Percentiles rank a stretch among this genome's conserved stretches.
phyloP scores from a whole-genome alignment of 2,329 filamentous ascomycete genomes.

The Aspergillus persii region DNA sequence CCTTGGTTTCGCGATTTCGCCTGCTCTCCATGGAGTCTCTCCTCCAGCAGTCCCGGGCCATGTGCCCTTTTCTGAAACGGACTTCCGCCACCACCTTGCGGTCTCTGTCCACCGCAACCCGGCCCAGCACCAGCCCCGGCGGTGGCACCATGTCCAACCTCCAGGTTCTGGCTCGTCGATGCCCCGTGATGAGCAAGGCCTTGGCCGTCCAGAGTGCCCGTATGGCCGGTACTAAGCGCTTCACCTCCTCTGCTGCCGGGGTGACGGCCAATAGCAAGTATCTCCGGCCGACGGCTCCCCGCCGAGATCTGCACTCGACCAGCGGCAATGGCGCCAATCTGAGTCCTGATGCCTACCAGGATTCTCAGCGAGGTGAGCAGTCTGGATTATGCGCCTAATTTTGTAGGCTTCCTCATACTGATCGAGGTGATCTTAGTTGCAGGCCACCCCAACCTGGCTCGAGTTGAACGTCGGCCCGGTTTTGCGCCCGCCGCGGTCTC shows the following conservation, averaged over 20 bases:
- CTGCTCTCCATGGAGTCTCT: constrained; percentile 74
- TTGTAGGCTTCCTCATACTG: not conserved
- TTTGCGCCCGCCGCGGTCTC: constrained; percentile 27
- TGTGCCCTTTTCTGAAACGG: constrained; percentile 97
- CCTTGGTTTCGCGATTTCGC: constrained; percentile 3
- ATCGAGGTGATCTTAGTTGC: not conserved
- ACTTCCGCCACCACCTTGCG: constrained; percentile 89
- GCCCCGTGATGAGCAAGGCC: constrained; percentile 98
- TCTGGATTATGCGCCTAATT: not conserved
- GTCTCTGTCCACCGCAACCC: constrained; percentile 70
- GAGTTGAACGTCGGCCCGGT: constrained; percentile 22
- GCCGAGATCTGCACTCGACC: constrained; percentile 79
- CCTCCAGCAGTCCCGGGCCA: constrained; percentile 88
- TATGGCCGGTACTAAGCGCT: constrained; percentile 38
- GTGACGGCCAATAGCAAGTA: constrained; percentile 38
- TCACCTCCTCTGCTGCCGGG: constrained; percentile 36
- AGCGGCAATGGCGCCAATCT: constrained; percentile 74
- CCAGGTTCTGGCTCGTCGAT: constrained; percentile 88
- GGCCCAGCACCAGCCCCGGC: constrained; percentile 65
- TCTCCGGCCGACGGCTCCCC: constrained; percentile 57
- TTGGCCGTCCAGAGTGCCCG: constrained; percentile 72
- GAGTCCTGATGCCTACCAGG: constrained; percentile 54
- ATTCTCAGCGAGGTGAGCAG: constrained; percentile 44
- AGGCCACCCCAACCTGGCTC: constrained; percentile 23
- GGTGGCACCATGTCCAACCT: constrained; percentile 96